Evolutionary conservation across 192 early-diverging fungal species (phyloP).

Genomic region (Entomortierella chlamydospora): DNA sequence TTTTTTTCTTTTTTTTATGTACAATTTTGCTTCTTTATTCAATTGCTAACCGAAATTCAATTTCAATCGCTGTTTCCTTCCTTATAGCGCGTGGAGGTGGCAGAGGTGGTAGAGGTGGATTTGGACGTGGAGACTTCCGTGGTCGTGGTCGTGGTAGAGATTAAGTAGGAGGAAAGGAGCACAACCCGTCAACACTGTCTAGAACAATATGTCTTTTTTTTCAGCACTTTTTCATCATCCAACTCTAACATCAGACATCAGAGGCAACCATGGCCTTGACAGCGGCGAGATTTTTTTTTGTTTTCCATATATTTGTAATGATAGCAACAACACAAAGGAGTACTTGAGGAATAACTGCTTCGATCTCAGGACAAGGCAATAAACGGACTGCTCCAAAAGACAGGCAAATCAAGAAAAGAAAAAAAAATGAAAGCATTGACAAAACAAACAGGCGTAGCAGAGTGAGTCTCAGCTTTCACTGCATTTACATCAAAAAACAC

Average conservation of each 20-base stretch:
- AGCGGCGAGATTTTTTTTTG: not conserved
- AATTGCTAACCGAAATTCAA: too few species aligned
- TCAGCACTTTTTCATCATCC: not conserved
- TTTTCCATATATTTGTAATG: not conserved
- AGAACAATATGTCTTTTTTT: too few species aligned
- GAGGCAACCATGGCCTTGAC: too few species aligned
- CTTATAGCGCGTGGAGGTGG: constrained; percentile 42
- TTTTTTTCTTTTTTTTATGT: too few species aligned
- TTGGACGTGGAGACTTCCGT: constrained; percentile 43
- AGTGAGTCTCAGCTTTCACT: not conserved
- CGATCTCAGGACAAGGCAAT: not conserved
- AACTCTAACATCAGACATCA: too few species aligned
- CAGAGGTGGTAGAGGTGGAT: constrained; percentile 45
- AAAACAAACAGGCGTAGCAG: not conserved
- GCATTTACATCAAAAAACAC: too few species aligned
- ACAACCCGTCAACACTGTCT: too few species aligned
- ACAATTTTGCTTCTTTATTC: too few species aligned
- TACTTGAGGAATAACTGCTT: not conserved
- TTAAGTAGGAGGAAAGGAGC: constrained; percentile 21
- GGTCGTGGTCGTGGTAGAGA: constrained; percentile 53
- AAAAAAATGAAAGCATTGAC: too few species aligned
- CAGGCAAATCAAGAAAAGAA: not conserved
- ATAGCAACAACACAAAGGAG: not conserved
- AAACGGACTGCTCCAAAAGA: not conserved
- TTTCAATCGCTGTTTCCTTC: not conserved